Conservation (phyloP, 1,284 basidiomycete genomes). For the Cryptococcus sp. region DNA sequence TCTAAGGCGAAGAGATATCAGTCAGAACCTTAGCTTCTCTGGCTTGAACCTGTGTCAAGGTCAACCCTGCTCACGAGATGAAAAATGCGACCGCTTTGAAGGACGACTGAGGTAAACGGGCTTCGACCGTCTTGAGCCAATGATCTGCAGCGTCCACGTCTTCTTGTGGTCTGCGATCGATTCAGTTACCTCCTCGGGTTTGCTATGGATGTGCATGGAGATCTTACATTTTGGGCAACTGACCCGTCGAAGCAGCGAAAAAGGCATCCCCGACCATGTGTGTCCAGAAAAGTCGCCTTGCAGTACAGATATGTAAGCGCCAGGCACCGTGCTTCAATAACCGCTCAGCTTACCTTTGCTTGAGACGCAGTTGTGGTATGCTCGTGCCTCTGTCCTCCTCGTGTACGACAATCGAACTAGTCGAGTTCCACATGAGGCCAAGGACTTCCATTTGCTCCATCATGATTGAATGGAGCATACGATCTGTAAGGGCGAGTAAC, state of each 20-base stretch:
- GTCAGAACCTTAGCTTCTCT: background rate
- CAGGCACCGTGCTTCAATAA: too few relatives aligned
- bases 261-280: conserved; percentile 36
- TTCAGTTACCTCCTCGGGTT: background rate
- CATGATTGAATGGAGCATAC: conserved; percentile 31
- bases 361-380: conserved; percentile 22
- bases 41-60: background rate
- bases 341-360: conserved; percentile 21
- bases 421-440: conserved; percentile 31
- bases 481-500: conserved; percentile 11
- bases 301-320: background rate
- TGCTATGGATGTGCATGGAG: background rate
- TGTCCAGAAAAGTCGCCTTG: conserved; percentile 38
- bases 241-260: conserved; percentile 29
- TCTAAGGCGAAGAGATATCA: conserved; percentile 6
- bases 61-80: conserved; percentile 17
- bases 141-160: conserved; percentile 26
- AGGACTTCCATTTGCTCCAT: conserved; percentile 39
- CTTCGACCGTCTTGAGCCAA: conserved; percentile 26
- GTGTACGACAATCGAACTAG: conserved; percentile 18
- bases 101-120: conserved; percentile 14
- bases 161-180: conserved; percentile 24
- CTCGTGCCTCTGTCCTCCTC: conserved; percentile 18
- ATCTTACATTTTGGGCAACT: conserved; percentile 31
- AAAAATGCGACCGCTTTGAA: conserved; percentile 31